Evolutionary conservation across 2,329 filamentous ascomycete genomes (phyloP).

Genomic region (Biscogniauxia sp.): DNA sequence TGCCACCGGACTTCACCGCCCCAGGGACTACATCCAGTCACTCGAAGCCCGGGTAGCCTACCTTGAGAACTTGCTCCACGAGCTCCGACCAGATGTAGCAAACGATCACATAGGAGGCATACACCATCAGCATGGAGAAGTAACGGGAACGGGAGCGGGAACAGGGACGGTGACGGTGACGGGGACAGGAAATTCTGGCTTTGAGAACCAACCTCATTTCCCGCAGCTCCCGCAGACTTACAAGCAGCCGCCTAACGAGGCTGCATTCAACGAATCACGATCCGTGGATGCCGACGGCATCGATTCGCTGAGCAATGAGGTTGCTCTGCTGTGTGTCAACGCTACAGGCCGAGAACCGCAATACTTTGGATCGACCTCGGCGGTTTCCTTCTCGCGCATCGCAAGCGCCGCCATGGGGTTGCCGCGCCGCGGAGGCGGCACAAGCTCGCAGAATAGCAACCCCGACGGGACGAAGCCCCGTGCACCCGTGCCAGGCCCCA

Average conservation of each 20-base stretch:
- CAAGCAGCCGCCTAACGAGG: too few species aligned
- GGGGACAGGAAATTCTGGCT: neutral
- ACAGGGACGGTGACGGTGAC: neutral
- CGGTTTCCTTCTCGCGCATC: constrained; percentile 33
- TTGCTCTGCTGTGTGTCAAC: constrained; percentile 32
- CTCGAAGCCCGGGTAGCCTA: constrained; percentile 29
- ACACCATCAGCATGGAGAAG: neutral
- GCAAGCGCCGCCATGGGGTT: constrained; percentile 24
- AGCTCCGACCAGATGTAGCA: constrained; percentile 26
- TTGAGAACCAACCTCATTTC: neutral
- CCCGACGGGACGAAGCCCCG: neutral
- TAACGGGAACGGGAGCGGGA: neutral
- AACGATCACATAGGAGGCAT: constrained; percentile 15
- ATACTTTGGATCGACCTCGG: constrained; percentile 37
- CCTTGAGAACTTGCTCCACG: constrained; percentile 31
- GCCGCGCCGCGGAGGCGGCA: neutral
- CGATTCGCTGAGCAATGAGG: constrained; percentile 27
- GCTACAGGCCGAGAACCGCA: constrained; percentile 35
- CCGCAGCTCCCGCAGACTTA: neutral
- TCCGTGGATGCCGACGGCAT: constrained; percentile 1
- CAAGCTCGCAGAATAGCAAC: constrained; percentile 10
- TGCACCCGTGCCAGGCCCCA: neutral
- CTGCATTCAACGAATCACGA: neutral
- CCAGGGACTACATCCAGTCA: constrained; percentile 33
- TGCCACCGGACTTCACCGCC: constrained; percentile 32